Conservation (phyloP, 305 asterid genomes). For the Vinca major region DNA sequence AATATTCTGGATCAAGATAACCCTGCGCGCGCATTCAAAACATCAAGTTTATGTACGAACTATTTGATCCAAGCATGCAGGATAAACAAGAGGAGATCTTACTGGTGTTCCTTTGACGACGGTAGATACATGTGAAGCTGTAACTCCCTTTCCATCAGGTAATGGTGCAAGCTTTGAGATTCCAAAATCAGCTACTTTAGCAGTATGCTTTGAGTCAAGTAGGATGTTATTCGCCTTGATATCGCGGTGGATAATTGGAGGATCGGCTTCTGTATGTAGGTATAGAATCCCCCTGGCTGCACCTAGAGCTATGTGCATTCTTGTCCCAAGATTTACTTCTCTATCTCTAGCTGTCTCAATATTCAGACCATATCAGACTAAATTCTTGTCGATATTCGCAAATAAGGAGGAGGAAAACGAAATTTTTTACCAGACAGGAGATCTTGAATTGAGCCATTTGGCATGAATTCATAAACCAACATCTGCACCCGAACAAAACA, state of each 20-base stretch:
- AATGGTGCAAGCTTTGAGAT: constrained; percentile 71
- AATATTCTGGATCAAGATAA: constrained; percentile 70
- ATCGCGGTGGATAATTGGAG: constrained; percentile 52
- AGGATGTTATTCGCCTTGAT: constrained; percentile 38
- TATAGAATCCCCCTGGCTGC: constrained; percentile 69
- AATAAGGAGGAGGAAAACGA: too few species aligned
- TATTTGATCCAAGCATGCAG: too few species aligned
- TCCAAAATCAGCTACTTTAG: constrained; percentile 78
- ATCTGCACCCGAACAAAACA: constrained; percentile 24
- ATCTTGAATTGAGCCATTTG: constrained; percentile 29
- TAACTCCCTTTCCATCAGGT: constrained; percentile 36
- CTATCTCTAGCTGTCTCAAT: constrained; percentile 31
- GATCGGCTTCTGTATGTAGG: constrained; percentile 78
- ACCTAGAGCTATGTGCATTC: constrained; percentile 55
- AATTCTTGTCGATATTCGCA: not conserved
- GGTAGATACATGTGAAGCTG: constrained; percentile 48
- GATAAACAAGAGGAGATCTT: constrained; percentile 16
- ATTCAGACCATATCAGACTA: not conserved
- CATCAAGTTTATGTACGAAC: not conserved
- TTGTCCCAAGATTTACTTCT: constrained; percentile 36
- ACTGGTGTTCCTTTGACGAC: constrained; percentile 83
- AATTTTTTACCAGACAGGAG: constrained; percentile 26
- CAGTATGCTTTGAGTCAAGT: constrained; percentile 51
- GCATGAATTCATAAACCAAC: constrained; percentile 39
- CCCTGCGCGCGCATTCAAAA: constrained; percentile 36